These are phyloP conservation scores for Camellia sinensis DNA, from an alignment of 148 eudicot species.

Conservation along the genomic window DNA sequence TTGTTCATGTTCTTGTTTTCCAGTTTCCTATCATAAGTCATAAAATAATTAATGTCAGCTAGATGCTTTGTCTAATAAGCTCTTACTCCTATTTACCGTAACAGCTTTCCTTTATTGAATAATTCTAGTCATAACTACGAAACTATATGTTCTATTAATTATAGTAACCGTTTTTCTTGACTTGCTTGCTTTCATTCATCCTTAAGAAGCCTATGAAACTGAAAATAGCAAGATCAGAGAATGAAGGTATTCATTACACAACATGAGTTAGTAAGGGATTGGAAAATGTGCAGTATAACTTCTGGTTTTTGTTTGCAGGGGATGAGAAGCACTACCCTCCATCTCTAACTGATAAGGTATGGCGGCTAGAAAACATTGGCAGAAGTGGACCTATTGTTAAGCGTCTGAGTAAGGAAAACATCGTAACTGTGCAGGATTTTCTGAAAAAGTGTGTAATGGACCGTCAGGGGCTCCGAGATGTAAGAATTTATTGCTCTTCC, in stretches of 20 bases:
- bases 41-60: background rate
- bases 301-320: slow-evolving; percentile 20
- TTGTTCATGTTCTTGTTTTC: background rate
- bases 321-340: slow-evolving; percentile 25
- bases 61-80: background rate
- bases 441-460: slow-evolving; percentile 16
- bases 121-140: background rate
- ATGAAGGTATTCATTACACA: background rate
- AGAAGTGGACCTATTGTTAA: slow-evolving; percentile 11
- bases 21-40: background rate
- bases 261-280: background rate
- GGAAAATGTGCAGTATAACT: background rate
- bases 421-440: slow-evolving; percentile 29
- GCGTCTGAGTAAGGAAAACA: slow-evolving; percentile 12
- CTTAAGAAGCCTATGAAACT: background rate
- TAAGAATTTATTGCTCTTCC: slow-evolving; percentile 7
- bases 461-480: slow-evolving; percentile 28
- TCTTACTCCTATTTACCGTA: background rate
- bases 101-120: background rate
- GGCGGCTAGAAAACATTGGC: slow-evolving; percentile 22
- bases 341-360: slow-evolving; percentile 19
- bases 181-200: background rate
- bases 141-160: background rate
- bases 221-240: background rate
- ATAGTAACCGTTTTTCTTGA: background rate